Evolutionary conservation across 345 rosid species (phyloP).

Genomic region (Populus ilicifolia): DNA sequence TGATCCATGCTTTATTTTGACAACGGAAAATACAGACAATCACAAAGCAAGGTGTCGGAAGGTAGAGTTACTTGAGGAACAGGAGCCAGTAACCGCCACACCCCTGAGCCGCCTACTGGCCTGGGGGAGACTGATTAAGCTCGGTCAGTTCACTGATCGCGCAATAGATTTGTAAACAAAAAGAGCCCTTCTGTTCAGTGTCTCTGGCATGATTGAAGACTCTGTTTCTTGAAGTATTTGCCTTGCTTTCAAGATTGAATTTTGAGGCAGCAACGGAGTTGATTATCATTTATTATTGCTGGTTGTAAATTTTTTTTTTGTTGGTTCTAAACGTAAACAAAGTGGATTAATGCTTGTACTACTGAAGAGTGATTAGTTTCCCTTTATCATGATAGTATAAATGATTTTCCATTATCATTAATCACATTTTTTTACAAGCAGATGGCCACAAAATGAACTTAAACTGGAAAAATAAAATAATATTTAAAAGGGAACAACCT

Average conservation of each 20-base stretch:
- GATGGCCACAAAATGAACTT: background rate
- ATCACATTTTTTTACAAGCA: background rate
- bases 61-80: background rate
- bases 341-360: no score
- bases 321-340: no score
- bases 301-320: background rate
- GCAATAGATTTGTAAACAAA: background rate
- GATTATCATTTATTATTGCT: no score
- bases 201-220: background rate
- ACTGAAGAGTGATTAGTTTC: no score
- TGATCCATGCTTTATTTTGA: background rate
- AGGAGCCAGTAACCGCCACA: slow-evolving; percentile 8
- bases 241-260: no score
- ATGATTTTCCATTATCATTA: background rate
- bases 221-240: no score
- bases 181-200: background rate
- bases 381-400: no score
- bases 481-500: no score
- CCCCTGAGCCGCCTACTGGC: background rate
- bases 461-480: background rate
- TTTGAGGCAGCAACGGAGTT: background rate
- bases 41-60: background rate
- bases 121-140: background rate
- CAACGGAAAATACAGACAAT: slow-evolving; percentile 4
- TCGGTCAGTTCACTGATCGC: background rate